A percentile compares a stretch with the other conserved stretches of the same genome.
phyloP scores from a whole-genome alignment of 352 stramenopile genomes.

The Phytophthora macrochlamydospora region DNA sequence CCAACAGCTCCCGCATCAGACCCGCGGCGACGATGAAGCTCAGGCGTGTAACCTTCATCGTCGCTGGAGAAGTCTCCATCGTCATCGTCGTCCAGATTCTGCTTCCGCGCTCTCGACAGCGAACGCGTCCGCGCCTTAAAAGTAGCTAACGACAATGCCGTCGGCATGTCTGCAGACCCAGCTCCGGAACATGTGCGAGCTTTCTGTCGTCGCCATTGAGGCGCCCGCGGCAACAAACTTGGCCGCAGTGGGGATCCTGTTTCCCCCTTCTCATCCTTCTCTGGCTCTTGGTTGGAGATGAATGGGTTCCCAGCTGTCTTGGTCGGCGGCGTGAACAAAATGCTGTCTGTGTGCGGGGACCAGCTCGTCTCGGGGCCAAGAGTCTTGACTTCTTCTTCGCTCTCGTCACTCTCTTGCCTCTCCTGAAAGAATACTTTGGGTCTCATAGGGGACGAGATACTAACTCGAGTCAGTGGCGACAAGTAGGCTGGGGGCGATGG shows the following conservation, averaged over 20 bases:
- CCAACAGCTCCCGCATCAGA: constrained; percentile 20
- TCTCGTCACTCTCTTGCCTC: constrained; percentile 8
- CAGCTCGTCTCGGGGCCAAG: constrained; percentile 28
- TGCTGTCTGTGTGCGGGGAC: constrained; percentile 17
- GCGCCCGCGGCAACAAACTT: constrained; percentile 25
- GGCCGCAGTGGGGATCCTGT: constrained; percentile 8
- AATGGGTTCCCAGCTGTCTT: constrained; percentile 21
- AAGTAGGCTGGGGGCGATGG: constrained; percentile 19
- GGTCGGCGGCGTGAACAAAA: constrained; percentile 10
- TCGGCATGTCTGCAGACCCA: constrained; percentile 29
- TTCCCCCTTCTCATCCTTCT: neutral
- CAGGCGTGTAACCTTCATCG: constrained; percentile 51
- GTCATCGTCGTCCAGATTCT: constrained; percentile 30
- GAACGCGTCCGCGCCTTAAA: constrained; percentile 42
- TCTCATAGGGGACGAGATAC: constrained; percentile 21
- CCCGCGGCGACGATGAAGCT: constrained; percentile 20
- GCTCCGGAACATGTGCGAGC: constrained; percentile 46
- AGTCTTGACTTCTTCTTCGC: constrained; percentile 12
- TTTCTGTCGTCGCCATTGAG: constrained; percentile 41
- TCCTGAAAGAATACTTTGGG: constrained; percentile 1
- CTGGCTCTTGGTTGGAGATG: constrained; percentile 10
- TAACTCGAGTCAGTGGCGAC: constrained; percentile 23
- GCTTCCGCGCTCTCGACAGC: constrained; percentile 30
- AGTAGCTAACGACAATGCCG: constrained; percentile 31
- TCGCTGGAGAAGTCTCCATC: constrained; percentile 69